Base-by-base conservation (phyloP, 305 asterid species). In the Coffea humblotiana region DNA sequence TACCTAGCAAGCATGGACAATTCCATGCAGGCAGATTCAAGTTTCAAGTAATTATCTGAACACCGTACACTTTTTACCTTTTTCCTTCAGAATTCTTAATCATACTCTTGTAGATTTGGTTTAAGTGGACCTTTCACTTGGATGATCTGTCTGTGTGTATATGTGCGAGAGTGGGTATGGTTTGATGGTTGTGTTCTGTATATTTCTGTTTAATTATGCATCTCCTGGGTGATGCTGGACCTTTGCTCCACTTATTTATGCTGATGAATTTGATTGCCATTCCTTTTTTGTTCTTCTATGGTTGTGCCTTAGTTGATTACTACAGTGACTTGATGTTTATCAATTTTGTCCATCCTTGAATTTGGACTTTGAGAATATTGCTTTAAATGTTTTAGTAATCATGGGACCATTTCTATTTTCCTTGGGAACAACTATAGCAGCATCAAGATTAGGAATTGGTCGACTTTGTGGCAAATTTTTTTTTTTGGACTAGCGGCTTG, bases 1-100 rank as follows among this genome's bases (percentile, higher is more conserved):
- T 95, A 84, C 81, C 88, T 91, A 69, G 89, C 97, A 58, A 89
- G 87, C 85, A 88, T 92, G 72, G 94, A 93, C 78, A 88, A 78
- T 71, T 78, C 87, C 60, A 76, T 87, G 43, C 89, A 87, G 72
- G 89, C 84, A 77, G 85, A 87, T 82, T 87, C 96, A 77, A 90
- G 82, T 86, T 85, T 90, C 89, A 88, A 84, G 99, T 95, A 95
- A 87, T 80, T 80, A 73, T 75, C 85, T 72, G 27, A 29, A 76
- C 83, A 78, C 81, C 74, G 68, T 81, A 60, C 49, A 75, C 72
- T 74, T 61, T 69, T 25, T 74, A n/a, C 73, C 63, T 66, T 66
- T 52, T 54, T 78, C 72, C 75, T 64, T 85, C 40, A 3, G 27
- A 13, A 65, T 43, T 19, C 16, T 23, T 48, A 29, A 79, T 63